Base-by-base conservation (phyloP, 2,329 filamentous ascomycete genomes). In the Pseudocercospora eumusae region DNA sequence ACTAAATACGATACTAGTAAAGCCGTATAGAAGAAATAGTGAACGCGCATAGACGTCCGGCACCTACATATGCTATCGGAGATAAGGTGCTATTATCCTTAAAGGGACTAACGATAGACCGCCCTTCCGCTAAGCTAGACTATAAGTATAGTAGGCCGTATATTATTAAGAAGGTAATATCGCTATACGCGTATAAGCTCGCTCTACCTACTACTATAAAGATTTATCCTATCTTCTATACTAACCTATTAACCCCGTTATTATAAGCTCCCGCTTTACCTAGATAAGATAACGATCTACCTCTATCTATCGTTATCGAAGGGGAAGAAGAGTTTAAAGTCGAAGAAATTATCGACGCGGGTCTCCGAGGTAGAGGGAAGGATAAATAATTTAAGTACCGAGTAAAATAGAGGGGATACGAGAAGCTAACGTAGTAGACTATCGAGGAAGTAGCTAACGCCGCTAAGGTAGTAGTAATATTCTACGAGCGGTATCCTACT, bases 221-320 rank as follows among this genome's bases (percentile, higher is more conserved):
- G 6, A 54, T 54, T 9, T 54, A 54, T 33, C 13, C 25, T 31
- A 31, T 54, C 13, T 54, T 54, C 50, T 54, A 54, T 54, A 54
- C 28, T 11, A n/a, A 10, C 4, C 15, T 28, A n/a, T n/a, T n/a
- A n/a, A n/a, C n/a, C n/a, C n/a, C n/a, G n/a, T n/a, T n/a, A n/a
- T n/a, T n/a, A n/a, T n/a, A n/a, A n/a, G n/a, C n/a, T n/a, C n/a
- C n/a, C n/a, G n/a, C n/a, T n/a, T n/a, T n/a, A n/a, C n/a, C n/a
- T n/a, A n/a, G n/a, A n/a, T n/a, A n/a, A n/a, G n/a, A n/a, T n/a
- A n/a, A n/a, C n/a, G n/a, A n/a, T n/a, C n/a, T n/a, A n/a, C n/a
- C n/a, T n/a, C n/a, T n/a, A n/a, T 3, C 10, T 54, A 15, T 25
- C 20, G n/a, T 20, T n/a, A n/a, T n/a, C n/a, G n/a, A n/a, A n/a